A percentile compares a stretch with the other conserved stretches of the same genome.
These are phyloP conservation scores for Emmonsiellopsis sp. DNA, from an alignment of 2,329 filamentous ascomycete species.

Conservation along the genomic window DNA sequence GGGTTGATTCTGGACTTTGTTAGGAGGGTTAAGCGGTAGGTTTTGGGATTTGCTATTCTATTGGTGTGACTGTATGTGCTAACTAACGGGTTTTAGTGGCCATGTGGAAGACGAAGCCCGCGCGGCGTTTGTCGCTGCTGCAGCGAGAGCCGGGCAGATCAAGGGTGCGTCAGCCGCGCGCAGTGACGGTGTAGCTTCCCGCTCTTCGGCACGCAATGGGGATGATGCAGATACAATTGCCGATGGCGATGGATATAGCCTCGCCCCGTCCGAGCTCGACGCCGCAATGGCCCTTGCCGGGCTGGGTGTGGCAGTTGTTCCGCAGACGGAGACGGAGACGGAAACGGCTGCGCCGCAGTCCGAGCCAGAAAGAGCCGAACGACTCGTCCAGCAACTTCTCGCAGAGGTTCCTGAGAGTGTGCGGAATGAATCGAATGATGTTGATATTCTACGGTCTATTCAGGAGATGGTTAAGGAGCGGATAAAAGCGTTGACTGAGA, in stretches of 20 bases:
- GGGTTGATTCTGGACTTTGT: slow-evolving; percentile 68
- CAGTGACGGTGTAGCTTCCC: not conserved
- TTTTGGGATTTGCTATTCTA: not conserved
- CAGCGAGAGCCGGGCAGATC: not conserved
- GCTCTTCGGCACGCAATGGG: not conserved
- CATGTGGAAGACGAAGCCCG: slow-evolving; percentile 6
- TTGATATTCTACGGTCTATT: slow-evolving; percentile 22
- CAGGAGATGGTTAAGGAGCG: slow-evolving; percentile 24
- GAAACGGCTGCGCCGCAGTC: slow-evolving; percentile 6
- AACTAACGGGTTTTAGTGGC: slow-evolving; percentile 1
- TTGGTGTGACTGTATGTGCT: not conserved
- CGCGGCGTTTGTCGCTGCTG: not conserved
- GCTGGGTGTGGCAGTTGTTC: slow-evolving; percentile 16
- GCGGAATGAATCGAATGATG: slow-evolving; percentile 20
- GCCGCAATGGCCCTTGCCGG: slow-evolving; percentile 23
- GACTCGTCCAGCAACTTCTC: slow-evolving; percentile 25
- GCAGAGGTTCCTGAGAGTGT: slow-evolving; percentile 18
- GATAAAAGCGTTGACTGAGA: slow-evolving; percentile 15
- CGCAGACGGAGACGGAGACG: slow-evolving; percentile 5
- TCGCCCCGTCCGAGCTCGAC: slow-evolving; percentile 22
- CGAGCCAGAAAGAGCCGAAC: slow-evolving; percentile 13
- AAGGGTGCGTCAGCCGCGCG: not conserved
- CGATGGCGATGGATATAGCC: slow-evolving; percentile 17
- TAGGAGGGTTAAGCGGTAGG: slow-evolving; percentile 44
- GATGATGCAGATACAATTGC: slow-evolving; percentile 14